Conservation (phyloP, 768 basidiomycete species). For the Phanerochaete sordida region DNA sequence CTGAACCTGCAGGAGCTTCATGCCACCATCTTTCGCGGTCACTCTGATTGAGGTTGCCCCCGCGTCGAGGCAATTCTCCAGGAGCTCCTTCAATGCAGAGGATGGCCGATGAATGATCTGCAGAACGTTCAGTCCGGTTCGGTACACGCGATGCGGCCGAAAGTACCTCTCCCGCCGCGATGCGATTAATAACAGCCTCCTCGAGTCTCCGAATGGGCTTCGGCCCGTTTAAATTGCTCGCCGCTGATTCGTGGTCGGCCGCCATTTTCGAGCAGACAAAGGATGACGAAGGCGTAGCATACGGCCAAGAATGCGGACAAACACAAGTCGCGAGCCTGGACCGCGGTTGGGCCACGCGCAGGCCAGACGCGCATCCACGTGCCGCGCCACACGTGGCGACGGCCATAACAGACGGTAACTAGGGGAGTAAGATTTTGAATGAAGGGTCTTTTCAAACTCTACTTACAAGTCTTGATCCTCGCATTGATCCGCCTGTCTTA, state of each 20-base stretch:
- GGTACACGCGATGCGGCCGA: background rate
- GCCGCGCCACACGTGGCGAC: background rate
- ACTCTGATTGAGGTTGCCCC: constrained; percentile 83
- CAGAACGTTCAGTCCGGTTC: background rate
- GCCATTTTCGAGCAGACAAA: background rate
- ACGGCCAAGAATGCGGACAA: background rate
- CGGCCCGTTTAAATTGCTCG: background rate
- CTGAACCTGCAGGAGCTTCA: constrained; percentile 93
- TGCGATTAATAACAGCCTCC: constrained; percentile 16
- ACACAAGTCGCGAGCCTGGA: background rate
- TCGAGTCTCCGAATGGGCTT: constrained; percentile 14
- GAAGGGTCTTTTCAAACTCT: background rate
- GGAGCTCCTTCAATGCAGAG: constrained; percentile 92
- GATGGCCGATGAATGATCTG: constrained; percentile 88
- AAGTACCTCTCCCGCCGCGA: constrained; percentile 16
- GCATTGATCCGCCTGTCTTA: constrained; percentile 2
- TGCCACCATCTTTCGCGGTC: constrained; percentile 90
- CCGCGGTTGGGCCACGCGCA: background rate
- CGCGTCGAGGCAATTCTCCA: constrained; percentile 96
- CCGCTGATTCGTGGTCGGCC: background rate
- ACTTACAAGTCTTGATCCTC: background rate
- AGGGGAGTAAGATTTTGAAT: background rate
- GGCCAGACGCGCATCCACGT: background rate
- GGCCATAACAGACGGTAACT: background rate
- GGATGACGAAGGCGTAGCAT: background rate